phyloP scores from a whole-genome alignment of 75 land plant genomes.

The Isoetes taiwanensis region DNA sequence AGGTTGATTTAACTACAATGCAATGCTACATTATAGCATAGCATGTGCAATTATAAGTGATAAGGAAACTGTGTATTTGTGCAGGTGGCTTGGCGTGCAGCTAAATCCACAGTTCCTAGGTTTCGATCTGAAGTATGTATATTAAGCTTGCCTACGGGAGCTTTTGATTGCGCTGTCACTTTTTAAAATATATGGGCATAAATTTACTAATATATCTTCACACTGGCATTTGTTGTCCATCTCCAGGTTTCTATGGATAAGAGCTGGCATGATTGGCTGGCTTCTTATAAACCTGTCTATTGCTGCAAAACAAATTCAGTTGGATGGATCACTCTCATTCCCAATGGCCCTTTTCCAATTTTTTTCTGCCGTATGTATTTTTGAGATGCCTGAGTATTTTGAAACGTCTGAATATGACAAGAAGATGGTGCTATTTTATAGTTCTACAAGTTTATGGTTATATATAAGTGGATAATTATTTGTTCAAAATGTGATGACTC shows the following conservation, averaged over 20 bases:
- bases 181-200: neutral
- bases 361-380: slow-evolving; percentile 42
- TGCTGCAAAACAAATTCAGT: slow-evolving; percentile 49
- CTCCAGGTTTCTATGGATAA: slow-evolving; percentile 73
- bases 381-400: neutral
- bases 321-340: slow-evolving; percentile 31
- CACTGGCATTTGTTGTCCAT: neutral
- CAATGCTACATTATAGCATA: too few relatives aligned
- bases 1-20: too few relatives aligned
- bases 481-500: too few relatives aligned
- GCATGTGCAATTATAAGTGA: too few relatives aligned
- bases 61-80: too few relatives aligned
- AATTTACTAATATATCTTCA: neutral
- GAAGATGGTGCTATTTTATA: neutral
- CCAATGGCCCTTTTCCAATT: slow-evolving; percentile 79
- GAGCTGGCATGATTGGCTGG: slow-evolving; percentile 99
- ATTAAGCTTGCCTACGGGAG: neutral
- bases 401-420: neutral
- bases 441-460: too few relatives aligned
- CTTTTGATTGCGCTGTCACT: too few relatives aligned
- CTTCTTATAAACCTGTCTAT: slow-evolving; percentile 78
- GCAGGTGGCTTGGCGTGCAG: slow-evolving; percentile 33
- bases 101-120: slow-evolving; percentile 24
- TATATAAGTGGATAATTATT: too few relatives aligned
- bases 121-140: slow-evolving; percentile 22